Evolutionary conservation across 1,139 yeast species (phyloP).

Genomic region (Diutina ranongensis): DNA sequence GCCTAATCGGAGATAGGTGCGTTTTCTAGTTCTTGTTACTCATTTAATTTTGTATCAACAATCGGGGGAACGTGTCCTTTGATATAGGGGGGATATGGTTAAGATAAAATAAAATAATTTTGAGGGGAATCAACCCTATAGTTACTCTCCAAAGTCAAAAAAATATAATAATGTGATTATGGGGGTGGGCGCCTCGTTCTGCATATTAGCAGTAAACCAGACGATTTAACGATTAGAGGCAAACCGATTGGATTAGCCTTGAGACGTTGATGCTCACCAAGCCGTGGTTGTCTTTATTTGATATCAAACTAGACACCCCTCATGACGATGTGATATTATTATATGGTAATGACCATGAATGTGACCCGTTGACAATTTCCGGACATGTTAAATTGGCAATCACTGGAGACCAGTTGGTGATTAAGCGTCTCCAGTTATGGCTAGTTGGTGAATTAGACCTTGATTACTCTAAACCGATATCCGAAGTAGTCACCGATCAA

Average conservation of each 20-base stretch:
- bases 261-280: constrained; percentile 1
- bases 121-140: too few relatives aligned
- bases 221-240: neutral
- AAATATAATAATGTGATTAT: neutral
- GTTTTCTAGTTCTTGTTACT: too few relatives aligned
- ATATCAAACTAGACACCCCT: constrained; percentile 1
- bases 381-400: constrained; percentile 1
- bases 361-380: neutral
- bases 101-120: too few relatives aligned
- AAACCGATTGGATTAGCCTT: too few relatives aligned
- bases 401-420: neutral
- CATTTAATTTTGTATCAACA: too few relatives aligned
- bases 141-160: too few relatives aligned
- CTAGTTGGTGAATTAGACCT: neutral
- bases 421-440: neutral
- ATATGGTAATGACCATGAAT: constrained; percentile 4
- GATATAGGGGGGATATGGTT: neutral
- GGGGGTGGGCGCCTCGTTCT: neutral
- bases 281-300: neutral
- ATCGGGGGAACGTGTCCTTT: too few relatives aligned
- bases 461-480: neutral
- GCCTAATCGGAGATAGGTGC: too few relatives aligned
- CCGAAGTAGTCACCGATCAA: neutral
- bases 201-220: neutral
- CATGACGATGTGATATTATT: neutral